Percentiles rank a stretch among this genome's conserved stretches.
phyloP scores from a whole-genome alignment of 768 basidiomycete genomes.

The Agrocybe pediades region DNA sequence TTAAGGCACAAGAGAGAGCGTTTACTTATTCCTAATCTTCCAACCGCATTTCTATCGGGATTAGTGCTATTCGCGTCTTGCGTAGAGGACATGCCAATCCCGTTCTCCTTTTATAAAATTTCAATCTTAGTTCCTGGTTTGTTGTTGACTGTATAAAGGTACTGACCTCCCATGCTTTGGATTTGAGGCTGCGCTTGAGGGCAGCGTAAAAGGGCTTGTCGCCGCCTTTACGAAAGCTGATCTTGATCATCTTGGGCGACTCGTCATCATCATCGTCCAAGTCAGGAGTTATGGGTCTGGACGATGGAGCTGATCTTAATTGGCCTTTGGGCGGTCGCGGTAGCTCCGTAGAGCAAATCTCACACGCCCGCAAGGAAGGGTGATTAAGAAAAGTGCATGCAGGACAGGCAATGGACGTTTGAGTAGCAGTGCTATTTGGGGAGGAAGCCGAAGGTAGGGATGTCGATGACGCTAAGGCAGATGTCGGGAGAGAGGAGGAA shows the following conservation, averaged over 20 bases:
- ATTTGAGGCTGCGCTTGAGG: slow-evolving; percentile 24
- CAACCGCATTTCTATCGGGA: slow-evolving; percentile 18
- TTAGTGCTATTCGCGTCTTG: slow-evolving; percentile 15
- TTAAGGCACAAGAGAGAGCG: slow-evolving; percentile 8
- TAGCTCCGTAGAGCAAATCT: slow-evolving; percentile 81
- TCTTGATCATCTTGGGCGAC: slow-evolving; percentile 57
- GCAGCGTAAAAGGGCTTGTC: slow-evolving; percentile 80
- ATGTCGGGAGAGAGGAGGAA: slow-evolving; percentile 43
- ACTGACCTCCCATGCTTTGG: slow-evolving; percentile 26
- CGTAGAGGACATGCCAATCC: slow-evolving; percentile 6
- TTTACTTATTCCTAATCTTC: slow-evolving; percentile 25
- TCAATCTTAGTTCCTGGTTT: slow-evolving; percentile 1
- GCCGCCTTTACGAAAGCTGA: slow-evolving; percentile 93
- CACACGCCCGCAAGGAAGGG: slow-evolving; percentile 70
- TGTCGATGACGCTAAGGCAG: slow-evolving; percentile 33
- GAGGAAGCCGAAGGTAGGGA: slow-evolving; percentile 30
- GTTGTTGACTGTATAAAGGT: slow-evolving; percentile 2
- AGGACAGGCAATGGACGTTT: slow-evolving; percentile 63
- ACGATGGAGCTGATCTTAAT: slow-evolving; percentile 65
- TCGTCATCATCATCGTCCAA: slow-evolving; percentile 36
- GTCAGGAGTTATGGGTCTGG: slow-evolving; percentile 60
- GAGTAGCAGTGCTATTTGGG: slow-evolving; percentile 16
- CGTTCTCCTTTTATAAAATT: slow-evolving; percentile 15
- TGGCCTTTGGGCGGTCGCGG: slow-evolving; percentile 34
- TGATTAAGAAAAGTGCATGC: slow-evolving; percentile 95